Percentiles rank a stretch among this genome's conserved stretches.
Conservation (phyloP, 2,329 filamentous ascomycete species). For the Colletotrichum horii region DNA sequence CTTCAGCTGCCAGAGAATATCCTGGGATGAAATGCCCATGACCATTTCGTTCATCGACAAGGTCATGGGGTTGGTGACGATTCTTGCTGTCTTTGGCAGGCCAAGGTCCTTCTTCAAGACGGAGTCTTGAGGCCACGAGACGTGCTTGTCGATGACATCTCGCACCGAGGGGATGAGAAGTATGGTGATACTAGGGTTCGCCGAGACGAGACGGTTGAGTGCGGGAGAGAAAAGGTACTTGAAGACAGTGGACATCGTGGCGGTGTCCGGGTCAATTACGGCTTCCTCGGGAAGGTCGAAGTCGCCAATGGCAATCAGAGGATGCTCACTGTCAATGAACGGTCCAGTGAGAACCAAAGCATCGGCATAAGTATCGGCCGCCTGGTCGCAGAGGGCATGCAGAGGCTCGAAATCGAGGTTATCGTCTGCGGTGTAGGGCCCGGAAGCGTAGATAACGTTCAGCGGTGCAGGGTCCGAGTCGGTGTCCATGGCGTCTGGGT, state of each 20-base stretch:
- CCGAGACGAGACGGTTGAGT: conserved; percentile 71
- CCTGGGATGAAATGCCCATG: conserved; percentile 82
- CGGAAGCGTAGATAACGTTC: conserved; percentile 78
- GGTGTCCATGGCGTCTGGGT: conserved; percentile 66
- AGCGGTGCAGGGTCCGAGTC: conserved; percentile 67
- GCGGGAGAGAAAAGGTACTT: conserved; percentile 77
- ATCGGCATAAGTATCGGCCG: conserved; percentile 77
- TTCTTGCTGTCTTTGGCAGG: conserved; percentile 75
- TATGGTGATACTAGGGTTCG: conserved; percentile 80
- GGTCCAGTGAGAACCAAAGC: conserved; percentile 82
- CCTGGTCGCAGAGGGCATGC: conserved; percentile 79
- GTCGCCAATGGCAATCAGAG: conserved; percentile 80
- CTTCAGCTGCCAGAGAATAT: conserved; percentile 83
- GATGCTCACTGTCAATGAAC: conserved; percentile 92
- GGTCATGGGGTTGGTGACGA: conserved; percentile 91
- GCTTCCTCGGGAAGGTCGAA: conserved; percentile 76
- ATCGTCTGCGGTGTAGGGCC: conserved; percentile 91
- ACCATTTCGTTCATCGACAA: conserved; percentile 87
- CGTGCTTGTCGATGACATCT: conserved; percentile 81
- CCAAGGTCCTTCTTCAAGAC: conserved; percentile 75
- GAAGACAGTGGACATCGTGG: conserved; percentile 84
- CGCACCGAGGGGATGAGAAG: conserved; percentile 84
- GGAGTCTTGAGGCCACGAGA: conserved; percentile 77
- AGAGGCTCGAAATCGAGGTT: conserved; percentile 91
- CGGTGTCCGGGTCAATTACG: conserved; percentile 74